A percentile compares a stretch with the other conserved stretches of the same genome.
These are phyloP conservation scores for Vitis hybrid DNA, from an alignment of 177 flowering plant species.

Conservation along the genomic window DNA sequence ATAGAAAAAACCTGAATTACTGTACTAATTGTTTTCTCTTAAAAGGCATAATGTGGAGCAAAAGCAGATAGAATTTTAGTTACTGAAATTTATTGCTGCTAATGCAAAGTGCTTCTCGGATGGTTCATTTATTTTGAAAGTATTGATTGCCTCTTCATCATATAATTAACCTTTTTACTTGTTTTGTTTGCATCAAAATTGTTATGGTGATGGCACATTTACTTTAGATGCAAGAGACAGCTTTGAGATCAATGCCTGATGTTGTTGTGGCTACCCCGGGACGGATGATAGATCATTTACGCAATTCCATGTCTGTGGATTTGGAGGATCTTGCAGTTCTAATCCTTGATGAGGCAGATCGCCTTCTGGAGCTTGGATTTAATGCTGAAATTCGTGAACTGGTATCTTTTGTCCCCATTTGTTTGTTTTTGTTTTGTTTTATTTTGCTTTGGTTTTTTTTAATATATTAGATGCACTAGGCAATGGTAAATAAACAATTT, in stretches of 20 bases:
- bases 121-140: no score
- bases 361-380: conserved; percentile 94
- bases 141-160: no score
- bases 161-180: neutral
- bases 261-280: conserved; percentile 99
- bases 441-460: neutral
- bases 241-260: conserved; percentile 89
- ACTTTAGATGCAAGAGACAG: conserved; percentile 74
- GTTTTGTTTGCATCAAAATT: neutral
- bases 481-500: no score
- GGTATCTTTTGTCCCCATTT: conserved; percentile 35
- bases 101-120: no score
- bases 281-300: conserved; percentile 93
- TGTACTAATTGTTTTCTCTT: no score
- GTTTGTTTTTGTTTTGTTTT: conserved; percentile 2
- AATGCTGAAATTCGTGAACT: conserved; percentile 83
- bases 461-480: no score
- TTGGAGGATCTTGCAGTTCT: conserved; percentile 93
- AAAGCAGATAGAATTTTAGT: no score
- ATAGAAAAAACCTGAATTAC: no score
- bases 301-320: conserved; percentile 91
- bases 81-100: no score
- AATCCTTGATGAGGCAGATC: conserved; percentile 98
- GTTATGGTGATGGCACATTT: conserved; percentile 2
- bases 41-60: no score